Evolutionary conservation across 1,139 yeast genomes (phyloP), one percentile per base, ranked within the genome.

Genomic region (Blastobotrys apis): DNA sequence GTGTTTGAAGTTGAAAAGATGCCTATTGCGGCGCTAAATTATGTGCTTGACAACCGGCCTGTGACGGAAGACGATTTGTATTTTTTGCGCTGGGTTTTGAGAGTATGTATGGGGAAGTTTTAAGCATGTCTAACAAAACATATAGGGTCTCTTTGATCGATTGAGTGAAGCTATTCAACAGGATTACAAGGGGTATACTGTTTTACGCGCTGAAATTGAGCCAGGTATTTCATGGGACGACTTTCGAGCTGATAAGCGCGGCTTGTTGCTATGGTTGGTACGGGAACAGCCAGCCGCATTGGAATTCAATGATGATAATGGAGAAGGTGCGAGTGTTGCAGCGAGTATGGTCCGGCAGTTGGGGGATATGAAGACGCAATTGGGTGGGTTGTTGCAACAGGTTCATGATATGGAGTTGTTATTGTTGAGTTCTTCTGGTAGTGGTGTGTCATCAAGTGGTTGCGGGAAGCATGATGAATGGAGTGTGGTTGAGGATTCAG

Each of bases 201-300:
- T 33, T 16, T 20, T 33, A 16, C 22, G 36, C 3, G 36, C 36
- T n/a, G 36, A 33, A n/a, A 19, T 17, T 3, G 36, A 33, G 36
- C 36, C 36, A 4, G 36, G 36, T n/a, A 33, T 33, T 33, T 33
- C 36, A 5, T 33, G 36, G 36, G 36, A 33, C 36, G 36, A 33
- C 36, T 33, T 33, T 19, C 36, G 36, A 12, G 20, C 25, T 19
- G 36, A 33, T 25, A n/a, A 16, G 12, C 22, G 36, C 12, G 36
- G 36, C 3, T 20, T 33, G 36, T 4, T 33, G 25, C 15, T 33
- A 15, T 33, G 36, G 36, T 19, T 33, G 15, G 36, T 19, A 13
- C 17, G 20, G 17, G 23, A 17, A 4, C 12, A 13, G 32, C n/a
- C 32, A 15, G n/a, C 23, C 10, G 34, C 20, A 10, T 12, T 31